Percentiles rank a stretch among this genome's conserved stretches.
Evolutionary conservation across 495 filamentous ascomycete species (phyloP).

Genomic region (Friedmanniomyces simplex): DNA sequence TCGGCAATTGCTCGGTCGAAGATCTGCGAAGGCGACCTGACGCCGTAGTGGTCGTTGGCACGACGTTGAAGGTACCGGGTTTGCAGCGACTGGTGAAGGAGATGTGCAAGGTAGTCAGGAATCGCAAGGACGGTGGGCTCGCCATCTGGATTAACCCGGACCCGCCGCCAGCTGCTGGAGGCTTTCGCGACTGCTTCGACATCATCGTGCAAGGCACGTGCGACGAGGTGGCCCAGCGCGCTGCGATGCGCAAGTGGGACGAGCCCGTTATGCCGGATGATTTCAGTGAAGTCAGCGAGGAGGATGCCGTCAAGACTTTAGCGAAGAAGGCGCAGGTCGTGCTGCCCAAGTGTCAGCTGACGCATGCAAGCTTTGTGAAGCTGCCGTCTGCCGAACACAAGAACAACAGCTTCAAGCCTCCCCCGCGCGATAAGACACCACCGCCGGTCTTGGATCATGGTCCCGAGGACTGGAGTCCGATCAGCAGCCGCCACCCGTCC

Average conservation of each 20-base stretch:
- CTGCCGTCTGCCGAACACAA: conserved; percentile 4
- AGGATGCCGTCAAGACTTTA: conserved; percentile 20
- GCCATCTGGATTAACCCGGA: conserved; percentile 93
- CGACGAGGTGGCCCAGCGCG: conserved; percentile 72
- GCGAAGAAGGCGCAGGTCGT: conserved; percentile 1
- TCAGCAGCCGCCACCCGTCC: conserved; percentile 8
- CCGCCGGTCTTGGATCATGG: neutral
- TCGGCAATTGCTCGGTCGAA: conserved; percentile 74
- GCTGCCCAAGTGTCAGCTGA: conserved; percentile 2
- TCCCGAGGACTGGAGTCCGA: conserved; percentile 12
- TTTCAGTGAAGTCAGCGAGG: conserved; percentile 37
- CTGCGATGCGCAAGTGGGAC: conserved; percentile 66
- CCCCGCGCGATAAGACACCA: neutral
- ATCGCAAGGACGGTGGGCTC: conserved; percentile 66
- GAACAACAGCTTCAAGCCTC: conserved; percentile 19
- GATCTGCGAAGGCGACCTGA: conserved; percentile 81
- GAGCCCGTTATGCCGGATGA: conserved; percentile 39
- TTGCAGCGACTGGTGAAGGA: conserved; percentile 81
- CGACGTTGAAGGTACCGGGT: conserved; percentile 88
- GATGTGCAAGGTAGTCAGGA: conserved; percentile 70
- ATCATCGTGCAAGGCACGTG: conserved; percentile 76
- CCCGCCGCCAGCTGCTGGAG: conserved; percentile 64
- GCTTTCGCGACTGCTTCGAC: conserved; percentile 88
- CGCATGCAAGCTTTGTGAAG: neutral
- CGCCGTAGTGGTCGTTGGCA: conserved; percentile 87